A percentile compares a stretch with the other conserved stretches of the same genome.
phyloP scores from a whole-genome alignment of 2,329 filamentous ascomycete genomes.

The Sarocladium oryzae region DNA sequence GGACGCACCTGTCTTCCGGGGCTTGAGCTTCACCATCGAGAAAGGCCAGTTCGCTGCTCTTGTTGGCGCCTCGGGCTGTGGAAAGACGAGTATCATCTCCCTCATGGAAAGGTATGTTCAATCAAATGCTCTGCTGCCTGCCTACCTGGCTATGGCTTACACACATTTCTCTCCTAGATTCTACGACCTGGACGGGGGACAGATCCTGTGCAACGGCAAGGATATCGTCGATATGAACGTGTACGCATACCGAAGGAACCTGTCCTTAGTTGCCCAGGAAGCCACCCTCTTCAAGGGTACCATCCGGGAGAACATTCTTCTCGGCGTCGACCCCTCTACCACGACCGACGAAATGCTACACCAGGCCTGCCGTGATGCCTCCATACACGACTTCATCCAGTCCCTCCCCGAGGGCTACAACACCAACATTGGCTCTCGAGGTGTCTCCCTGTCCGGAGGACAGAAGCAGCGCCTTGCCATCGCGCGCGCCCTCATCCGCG shows the following conservation, averaged over 20 bases:
- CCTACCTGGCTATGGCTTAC: conserved; percentile 9
- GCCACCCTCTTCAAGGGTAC: conserved; percentile 64
- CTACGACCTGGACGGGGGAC: conserved; percentile 60
- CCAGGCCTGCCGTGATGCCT: conserved; percentile 52
- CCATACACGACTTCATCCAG: conserved; percentile 64
- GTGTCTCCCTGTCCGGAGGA: conserved; percentile 62
- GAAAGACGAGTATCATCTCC: conserved; percentile 66
- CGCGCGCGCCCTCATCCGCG: conserved; percentile 59
- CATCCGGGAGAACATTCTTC: conserved; percentile 62
- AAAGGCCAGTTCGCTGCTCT: conserved; percentile 66
- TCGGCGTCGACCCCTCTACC: conserved; percentile 52
- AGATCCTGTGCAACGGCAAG: conserved; percentile 56
- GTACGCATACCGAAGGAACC: conserved; percentile 53
- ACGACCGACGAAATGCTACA: conserved; percentile 47
- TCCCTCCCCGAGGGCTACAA: conserved; percentile 62
- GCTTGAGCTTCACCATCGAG: conserved; percentile 57
- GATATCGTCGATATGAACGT: conserved; percentile 55
- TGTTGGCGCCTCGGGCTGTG: conserved; percentile 64
- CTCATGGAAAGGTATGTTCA: conserved; percentile 44
- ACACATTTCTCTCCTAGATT: conserved; percentile 39
- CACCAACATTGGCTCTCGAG: conserved; percentile 61
- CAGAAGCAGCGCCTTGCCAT: conserved; percentile 67
- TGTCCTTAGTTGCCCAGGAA: conserved; percentile 71
- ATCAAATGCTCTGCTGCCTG: background rate
- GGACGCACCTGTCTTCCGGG: conserved; percentile 49